These are phyloP conservation scores for Populus alba DNA, from an alignment of 345 rosid genomes.

Conservation along the genomic window DNA sequence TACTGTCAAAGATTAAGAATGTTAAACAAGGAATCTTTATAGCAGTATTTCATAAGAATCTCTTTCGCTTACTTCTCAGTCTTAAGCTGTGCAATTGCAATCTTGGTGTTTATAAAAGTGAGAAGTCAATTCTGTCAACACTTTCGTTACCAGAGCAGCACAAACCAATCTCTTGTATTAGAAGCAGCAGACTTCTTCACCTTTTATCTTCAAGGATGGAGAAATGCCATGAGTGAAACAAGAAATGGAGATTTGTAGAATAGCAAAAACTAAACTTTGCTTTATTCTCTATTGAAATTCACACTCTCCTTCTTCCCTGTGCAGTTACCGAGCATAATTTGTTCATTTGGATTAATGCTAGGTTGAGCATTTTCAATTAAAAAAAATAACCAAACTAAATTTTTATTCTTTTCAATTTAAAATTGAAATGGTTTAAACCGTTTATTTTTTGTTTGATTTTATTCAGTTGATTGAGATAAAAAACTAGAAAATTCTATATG, in stretches of 20 bases:
- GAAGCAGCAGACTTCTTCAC: too few relatives aligned
- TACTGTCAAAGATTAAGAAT: neutral
- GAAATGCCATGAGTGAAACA: too few relatives aligned
- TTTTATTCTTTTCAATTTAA: too few relatives aligned
- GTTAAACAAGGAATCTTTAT: neutral
- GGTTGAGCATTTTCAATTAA: too few relatives aligned
- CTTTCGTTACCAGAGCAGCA: conserved; percentile 13
- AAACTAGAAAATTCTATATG: too few relatives aligned
- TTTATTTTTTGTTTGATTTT: too few relatives aligned
- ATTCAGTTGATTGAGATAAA: too few relatives aligned
- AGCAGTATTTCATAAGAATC: neutral
- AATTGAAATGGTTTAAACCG: too few relatives aligned
- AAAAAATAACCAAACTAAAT: too few relatives aligned
- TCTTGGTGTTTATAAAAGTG: conserved; percentile 19
- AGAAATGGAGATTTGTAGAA: too few relatives aligned
- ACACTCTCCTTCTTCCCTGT: neutral
- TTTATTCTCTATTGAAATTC: neutral
- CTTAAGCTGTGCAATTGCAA: neutral
- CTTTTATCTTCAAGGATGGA: too few relatives aligned
- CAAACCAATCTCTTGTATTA: conserved; percentile 20
- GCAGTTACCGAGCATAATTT: neutral
- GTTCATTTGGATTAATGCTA: neutral
- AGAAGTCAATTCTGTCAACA: conserved; percentile 19
- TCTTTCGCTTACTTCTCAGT: conserved; percentile 4
- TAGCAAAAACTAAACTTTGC: too few relatives aligned